A percentile compares a stretch with the other conserved stretches of the same genome.
These are phyloP conservation scores for Geosmithia morbida DNA, from an alignment of 2,329 filamentous ascomycete species.

Conservation along the genomic window DNA sequence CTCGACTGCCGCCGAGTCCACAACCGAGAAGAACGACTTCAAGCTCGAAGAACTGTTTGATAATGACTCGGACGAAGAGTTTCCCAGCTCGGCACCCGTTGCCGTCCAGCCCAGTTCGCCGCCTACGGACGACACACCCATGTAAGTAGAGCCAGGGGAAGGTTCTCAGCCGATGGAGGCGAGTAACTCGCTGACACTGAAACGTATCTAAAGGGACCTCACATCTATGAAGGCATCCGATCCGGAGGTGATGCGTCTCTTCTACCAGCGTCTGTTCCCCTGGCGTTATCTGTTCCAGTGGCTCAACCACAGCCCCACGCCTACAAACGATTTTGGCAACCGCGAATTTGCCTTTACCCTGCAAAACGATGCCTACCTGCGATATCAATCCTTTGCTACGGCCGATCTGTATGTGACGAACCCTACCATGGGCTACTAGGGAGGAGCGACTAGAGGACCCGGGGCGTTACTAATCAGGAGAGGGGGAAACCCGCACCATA, in stretches of 20 bases:
- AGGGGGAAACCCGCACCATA: constrained; percentile 12
- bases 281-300: constrained; percentile 94
- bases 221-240: constrained; percentile 43
- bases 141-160: constrained; percentile 16
- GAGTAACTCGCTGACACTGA: not conserved
- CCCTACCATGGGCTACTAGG: no score
- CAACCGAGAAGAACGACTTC: constrained; percentile 24
- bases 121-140: constrained; percentile 23
- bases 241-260: constrained; percentile 76
- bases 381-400: constrained; percentile 62
- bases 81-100: constrained; percentile 32
- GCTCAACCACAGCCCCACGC: constrained; percentile 85
- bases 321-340: constrained; percentile 77
- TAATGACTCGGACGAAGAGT: constrained; percentile 46
- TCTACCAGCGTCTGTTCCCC: constrained; percentile 91
- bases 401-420: constrained; percentile 32
- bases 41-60: constrained; percentile 46
- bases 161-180: no score
- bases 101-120: constrained; percentile 23
- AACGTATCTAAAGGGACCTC: constrained; percentile 12
- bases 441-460: no score
- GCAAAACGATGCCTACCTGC: constrained; percentile 81
- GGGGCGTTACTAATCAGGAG: no score
- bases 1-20: constrained; percentile 9
- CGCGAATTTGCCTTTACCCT: constrained; percentile 94